These are phyloP conservation scores for Pyrenochaeta sp. DNA, from an alignment of 2,329 filamentous ascomycete species.

Conservation along the genomic window DNA sequence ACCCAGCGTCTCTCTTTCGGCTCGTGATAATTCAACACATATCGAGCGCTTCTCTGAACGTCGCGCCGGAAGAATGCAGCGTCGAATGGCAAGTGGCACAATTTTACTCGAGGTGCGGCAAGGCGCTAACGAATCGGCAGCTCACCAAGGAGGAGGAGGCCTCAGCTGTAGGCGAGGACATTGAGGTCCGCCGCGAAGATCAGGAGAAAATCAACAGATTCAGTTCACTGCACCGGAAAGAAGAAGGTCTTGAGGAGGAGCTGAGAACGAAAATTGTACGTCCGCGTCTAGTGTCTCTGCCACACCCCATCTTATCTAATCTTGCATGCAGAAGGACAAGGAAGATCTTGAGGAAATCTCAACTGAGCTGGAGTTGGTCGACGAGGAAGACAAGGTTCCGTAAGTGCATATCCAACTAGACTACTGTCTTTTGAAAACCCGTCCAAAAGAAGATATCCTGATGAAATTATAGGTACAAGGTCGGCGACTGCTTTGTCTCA, in stretches of 20 bases:
- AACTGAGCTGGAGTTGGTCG: conserved; percentile 88
- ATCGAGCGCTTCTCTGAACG: too few species aligned
- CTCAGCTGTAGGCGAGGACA: conserved; percentile 75
- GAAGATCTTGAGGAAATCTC: conserved; percentile 95
- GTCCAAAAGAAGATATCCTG: conserved; percentile 1
- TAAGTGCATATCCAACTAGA: conserved; percentile 62
- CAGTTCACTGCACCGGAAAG: conserved; percentile 89
- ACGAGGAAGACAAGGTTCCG: conserved; percentile 94
- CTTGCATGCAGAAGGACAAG: conserved; percentile 83
- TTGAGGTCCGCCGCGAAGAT: conserved; percentile 93
- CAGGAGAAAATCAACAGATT: conserved; percentile 99
- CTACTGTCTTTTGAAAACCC: too few species aligned
- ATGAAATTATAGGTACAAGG: conserved; percentile 76
- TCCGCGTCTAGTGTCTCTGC: conserved; percentile 9
- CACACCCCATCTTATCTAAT: conserved; percentile 1
- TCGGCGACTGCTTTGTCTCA: conserved; percentile 94
- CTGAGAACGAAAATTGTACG: conserved; percentile 79
- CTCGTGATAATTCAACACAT: too few species aligned
- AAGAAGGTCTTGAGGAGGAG: conserved; percentile 79
- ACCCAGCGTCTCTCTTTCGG: too few species aligned
- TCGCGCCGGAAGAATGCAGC: too few species aligned
- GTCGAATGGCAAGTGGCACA: conserved; percentile 53
- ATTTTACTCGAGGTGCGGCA: conserved; percentile 8
- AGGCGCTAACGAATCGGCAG: conserved; percentile 58
- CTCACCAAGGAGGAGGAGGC: conserved; percentile 93